Percentiles rank a stretch among this genome's conserved stretches.
These are phyloP conservation scores for Jamesozyma spencerorum DNA, from an alignment of 805 yeast species.

Conservation along the genomic window DNA sequence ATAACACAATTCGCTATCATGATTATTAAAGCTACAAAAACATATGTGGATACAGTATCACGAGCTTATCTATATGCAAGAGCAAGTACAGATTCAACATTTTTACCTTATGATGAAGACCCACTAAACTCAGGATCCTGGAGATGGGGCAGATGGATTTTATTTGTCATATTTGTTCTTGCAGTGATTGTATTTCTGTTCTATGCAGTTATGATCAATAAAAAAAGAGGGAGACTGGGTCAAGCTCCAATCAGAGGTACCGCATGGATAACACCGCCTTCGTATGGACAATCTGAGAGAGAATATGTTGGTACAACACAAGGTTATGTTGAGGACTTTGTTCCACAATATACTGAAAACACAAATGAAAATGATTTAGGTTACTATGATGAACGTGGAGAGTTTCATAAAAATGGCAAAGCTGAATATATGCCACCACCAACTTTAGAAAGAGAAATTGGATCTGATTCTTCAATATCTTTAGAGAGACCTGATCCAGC, in stretches of 20 bases:
- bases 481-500: constrained; percentile 17
- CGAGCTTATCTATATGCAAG: not conserved
- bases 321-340: constrained; percentile 37
- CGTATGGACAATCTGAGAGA: constrained; percentile 56
- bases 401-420: constrained; percentile 34
- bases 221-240: constrained; percentile 36
- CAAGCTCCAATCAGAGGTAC: constrained; percentile 63
- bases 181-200: constrained; percentile 39
- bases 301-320: constrained; percentile 33
- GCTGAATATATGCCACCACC: constrained; percentile 26
- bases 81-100: not conserved
- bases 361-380: constrained; percentile 73
- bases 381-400: constrained; percentile 58
- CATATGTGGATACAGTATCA: not conserved
- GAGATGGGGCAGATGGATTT: constrained; percentile 49
- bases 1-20: too few relatives aligned
- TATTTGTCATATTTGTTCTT: constrained; percentile 51
- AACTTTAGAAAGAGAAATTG: constrained; percentile 35
- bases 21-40: not conserved
- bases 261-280: constrained; percentile 82
- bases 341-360: constrained; percentile 59
- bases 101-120: constrained; percentile 10
- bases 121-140: constrained; percentile 16
- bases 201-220: constrained; percentile 47
- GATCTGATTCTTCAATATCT: constrained; percentile 38